Evolutionary conservation across 2,329 filamentous ascomycete species (phyloP).

Genomic region (Leptoxyphium fumago): DNA sequence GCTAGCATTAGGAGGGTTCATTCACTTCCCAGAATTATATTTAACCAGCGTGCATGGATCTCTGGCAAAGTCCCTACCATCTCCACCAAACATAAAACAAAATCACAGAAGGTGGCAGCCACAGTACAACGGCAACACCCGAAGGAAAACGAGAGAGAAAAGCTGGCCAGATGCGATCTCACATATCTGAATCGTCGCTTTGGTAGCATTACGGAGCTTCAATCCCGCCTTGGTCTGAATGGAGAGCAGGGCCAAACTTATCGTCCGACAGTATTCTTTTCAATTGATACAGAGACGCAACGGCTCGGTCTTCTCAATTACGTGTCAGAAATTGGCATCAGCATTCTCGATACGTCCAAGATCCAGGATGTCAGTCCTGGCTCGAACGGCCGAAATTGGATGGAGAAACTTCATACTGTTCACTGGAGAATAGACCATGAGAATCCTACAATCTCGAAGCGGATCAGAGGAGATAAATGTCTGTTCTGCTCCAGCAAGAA

Average conservation of each 20-base stretch:
- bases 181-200: neutral
- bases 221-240: neutral
- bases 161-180: too few relatives aligned
- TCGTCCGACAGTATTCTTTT: constrained; percentile 42
- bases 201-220: neutral
- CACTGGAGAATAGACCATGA: constrained; percentile 39
- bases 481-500: constrained; percentile 50
- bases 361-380: constrained; percentile 44
- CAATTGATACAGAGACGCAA: constrained; percentile 66
- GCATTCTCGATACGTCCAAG: constrained; percentile 54
- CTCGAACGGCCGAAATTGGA: constrained; percentile 47
- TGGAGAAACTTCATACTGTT: constrained; percentile 44
- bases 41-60: too few relatives aligned
- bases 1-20: too few relatives aligned
- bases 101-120: too few relatives aligned
- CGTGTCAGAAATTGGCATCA: constrained; percentile 72
- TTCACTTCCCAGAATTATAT: too few relatives aligned
- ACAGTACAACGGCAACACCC: too few relatives aligned
- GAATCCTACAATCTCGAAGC: constrained; percentile 9
- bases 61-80: too few relatives aligned
- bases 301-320: constrained; percentile 44
- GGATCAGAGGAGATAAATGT: constrained; percentile 55
- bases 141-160: too few relatives aligned
- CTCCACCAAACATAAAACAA: too few relatives aligned
- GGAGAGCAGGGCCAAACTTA: neutral